Evolutionary conservation across 2,329 filamentous ascomycete species (phyloP), one percentile per base, ranked within the genome.

Genomic region (Aspergillus quadricinctus): DNA sequence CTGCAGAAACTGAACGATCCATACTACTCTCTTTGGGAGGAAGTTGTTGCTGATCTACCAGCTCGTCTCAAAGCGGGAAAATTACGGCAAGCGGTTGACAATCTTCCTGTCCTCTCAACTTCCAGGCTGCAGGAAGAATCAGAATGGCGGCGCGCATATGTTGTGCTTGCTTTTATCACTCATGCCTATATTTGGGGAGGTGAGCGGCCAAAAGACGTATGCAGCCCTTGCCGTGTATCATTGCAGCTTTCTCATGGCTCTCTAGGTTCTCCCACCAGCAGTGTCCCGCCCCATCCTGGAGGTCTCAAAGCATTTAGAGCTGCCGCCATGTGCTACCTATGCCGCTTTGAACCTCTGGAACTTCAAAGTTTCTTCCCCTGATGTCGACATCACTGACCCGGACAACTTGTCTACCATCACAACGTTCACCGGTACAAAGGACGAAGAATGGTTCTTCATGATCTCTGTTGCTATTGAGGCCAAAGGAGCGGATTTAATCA

Each of bases 21-120:
- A 8, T 96, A 96, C 79, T 97, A 96, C 76, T 85, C 87, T 72
- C 90, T 91, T 62, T 97, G 92, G 92, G 92, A 97, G 75, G 82
- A 85, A 43, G 80, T 96, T 55, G 83, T 86, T 29, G 81, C 84
- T 64, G 92, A 93, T 66, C 81, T 97, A 19, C 90, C 94, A 74
- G 82, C 83, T 46, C 80, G 94, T 61, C 88, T 96, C 55, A 80
- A 91, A 53, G 89, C 83, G 69, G 88, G 88, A 69, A 86, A 88
- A 52, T 81, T 96, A 64, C 84, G 90, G 52, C 81, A 85, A 54
- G 83, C 90, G 60, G 83, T 96, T 51, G 88, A 96, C 62, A 80
- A 81, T 25, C 80, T 97, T 53, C 91, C 91, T 14, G 78, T 96
- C 52, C 84, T 96, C 58, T 88, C 87, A 54, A 94, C 90, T 50